Base-by-base conservation (phyloP, 257 asterid genomes). In the Coffea eugenioides region DNA sequence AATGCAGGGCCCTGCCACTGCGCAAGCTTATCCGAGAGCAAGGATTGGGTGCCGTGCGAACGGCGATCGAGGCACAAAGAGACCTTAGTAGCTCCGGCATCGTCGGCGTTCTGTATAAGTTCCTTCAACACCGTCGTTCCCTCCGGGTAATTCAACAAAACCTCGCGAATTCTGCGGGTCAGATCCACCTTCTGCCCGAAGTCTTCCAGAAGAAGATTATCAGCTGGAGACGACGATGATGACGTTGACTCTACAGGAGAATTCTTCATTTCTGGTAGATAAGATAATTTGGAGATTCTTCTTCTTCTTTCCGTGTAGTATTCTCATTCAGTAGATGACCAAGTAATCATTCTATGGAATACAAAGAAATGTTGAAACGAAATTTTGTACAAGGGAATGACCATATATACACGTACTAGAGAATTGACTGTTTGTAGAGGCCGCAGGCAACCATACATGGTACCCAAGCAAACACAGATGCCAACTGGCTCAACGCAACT, bases 121-220 rank as follows among this genome's bases (percentile, higher is more conserved):
- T 95, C 98, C 86, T 95, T 95, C 61, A 93, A 87, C n/a, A 95
- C 97, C 41, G 99, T 95, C 34, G 98, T 95, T 31, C 99, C 99
- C 81, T 95, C 98, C 0, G 99, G 99, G 67, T 95, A 95, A 89
- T 95, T 95, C 84, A 86, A 82, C 76, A 95, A 84, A 59, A 95
- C 97, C 89, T 95, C 99, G 43, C 99, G 92, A 90, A 95, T 95
- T 85, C 99, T 80, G 62, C 98, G 95, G 46, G 98, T 95, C 79
- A 95, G 89, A 91, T 95, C 99, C 54, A 95, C 99, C 87, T 93
- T 95, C 83, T 95, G 99, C 68, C 99, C 99, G 88, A 95, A 95
- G 90, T 95, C 99, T 86, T 95, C 99, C 49, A 95, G 84, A 25
- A 90, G 84, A 79, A 89, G 70, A 76, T 75, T 52, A 57, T 77